Base-by-base conservation (phyloP, 2,329 filamentous ascomycete species). In the Aspergillus glaucus region DNA sequence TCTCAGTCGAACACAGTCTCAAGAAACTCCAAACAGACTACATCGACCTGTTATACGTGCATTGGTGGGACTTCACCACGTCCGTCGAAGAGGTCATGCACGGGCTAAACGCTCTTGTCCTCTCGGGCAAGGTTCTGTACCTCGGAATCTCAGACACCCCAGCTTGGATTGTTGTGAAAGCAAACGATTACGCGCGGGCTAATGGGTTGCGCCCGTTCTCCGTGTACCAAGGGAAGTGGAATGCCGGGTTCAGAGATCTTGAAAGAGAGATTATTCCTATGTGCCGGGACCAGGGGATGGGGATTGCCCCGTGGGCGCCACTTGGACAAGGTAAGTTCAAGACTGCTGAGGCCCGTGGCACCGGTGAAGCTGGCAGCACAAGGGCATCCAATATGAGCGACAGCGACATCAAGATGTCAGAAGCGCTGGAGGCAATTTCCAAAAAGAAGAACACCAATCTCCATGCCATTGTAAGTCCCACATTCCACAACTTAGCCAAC, bases 261-360 rank as follows among this genome's bases (percentile, higher is more conserved):
- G 83, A 86, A 69, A 75, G 82, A 22, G 83, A 86, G 15, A 82
- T 86, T 56, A 75, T 87, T 32, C 82, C 82, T 36, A 87, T 87
- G 84, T 73, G 69, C 36, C 73, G 73, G 34, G 72, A 75, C 26
- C 80, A 86, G 58, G 82, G 82, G 30, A 85, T 85, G 78, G 43
- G 26, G 3, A 10, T 44, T 3, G 21, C 12, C 8, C 43, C 43
- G 6, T 44, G 17, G 9, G 43, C 12, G 15, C 24, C 28, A 22
- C 28, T 54, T 4, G 47, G 49, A 19, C 46, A 51, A 15, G 48
- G 48, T 7, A 43, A 47, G 3, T 76, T 79, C 63, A 73, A 78
- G 62, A 68, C 70, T n/a, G 58, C 60, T 46, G 65, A 65, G 47
- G 42, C 30, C 34, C 34, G 34, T 37, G 14, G 10, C 12, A 22